Conservation (phyloP, 2,329 filamentous ascomycete genomes). For the Phaeosphaeriaceae sp. region DNA sequence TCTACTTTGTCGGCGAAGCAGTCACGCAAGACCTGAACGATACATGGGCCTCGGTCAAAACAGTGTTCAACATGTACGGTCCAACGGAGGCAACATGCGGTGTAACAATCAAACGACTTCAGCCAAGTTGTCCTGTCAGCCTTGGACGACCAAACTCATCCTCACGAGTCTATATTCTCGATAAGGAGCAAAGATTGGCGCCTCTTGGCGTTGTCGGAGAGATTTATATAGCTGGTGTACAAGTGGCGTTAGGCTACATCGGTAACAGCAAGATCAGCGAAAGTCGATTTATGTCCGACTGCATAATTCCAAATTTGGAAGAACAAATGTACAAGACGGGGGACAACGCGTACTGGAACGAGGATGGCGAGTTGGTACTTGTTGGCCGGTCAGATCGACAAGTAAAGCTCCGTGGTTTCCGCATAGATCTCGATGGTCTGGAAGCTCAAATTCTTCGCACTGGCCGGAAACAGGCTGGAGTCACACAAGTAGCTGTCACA, state of each 20-base stretch:
- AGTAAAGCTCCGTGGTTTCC: constrained; percentile 48
- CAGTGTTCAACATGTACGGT: constrained; percentile 54
- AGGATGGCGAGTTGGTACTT: constrained; percentile 46
- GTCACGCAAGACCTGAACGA: too few species aligned
- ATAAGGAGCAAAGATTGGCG: constrained; percentile 33
- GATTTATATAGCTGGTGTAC: constrained; percentile 53
- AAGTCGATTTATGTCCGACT: constrained; percentile 7
- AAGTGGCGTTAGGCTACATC: constrained; percentile 54
- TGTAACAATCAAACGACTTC: constrained; percentile 44
- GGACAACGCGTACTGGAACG: constrained; percentile 49
- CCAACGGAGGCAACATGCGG: constrained; percentile 53
- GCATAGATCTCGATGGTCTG: constrained; percentile 52
- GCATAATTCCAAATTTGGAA: constrained; percentile 37
- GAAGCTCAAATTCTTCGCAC: constrained; percentile 44
- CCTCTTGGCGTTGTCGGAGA: constrained; percentile 51
- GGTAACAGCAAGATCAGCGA: constrained; percentile 3
- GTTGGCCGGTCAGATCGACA: constrained; percentile 54
- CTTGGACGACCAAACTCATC: constrained; percentile 48
- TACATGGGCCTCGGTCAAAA: background rate
- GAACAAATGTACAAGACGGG: constrained; percentile 53
- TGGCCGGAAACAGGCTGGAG: background rate
- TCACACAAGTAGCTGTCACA: too few species aligned
- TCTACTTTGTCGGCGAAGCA: too few species aligned
- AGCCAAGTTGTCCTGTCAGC: constrained; percentile 35
- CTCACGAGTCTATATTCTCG: constrained; percentile 53